Base-by-base conservation (phyloP, 768 basidiomycete species). In the Imleria badia region DNA sequence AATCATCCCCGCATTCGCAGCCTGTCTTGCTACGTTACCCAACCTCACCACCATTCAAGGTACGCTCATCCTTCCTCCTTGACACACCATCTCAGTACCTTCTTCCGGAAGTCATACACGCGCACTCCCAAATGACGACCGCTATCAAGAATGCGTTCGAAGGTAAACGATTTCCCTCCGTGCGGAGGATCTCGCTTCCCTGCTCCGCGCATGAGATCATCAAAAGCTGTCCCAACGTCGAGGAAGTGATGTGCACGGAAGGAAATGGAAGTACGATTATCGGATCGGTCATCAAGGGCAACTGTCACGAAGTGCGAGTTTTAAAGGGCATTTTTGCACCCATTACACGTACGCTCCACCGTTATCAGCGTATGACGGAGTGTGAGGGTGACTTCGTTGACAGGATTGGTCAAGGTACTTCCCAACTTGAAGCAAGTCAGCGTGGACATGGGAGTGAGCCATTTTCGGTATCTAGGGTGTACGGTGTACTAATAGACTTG, bases 141-240 rank as follows among this genome's bases (percentile, higher is more conserved):
- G 20, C 33, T 5, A 34, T 66, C 48, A 52, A 47, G 42, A 39
- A 54, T 3, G 44, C n/a, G 20, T 55, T 63, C 14, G 19, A 46
- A 42, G 51, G 47, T 9, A 51, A 50, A 48, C 45, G 12, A 39
- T 51, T 62, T 19, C 51, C 53, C 3, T 40, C 44, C 1, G 54
- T 56, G 6, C 45, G 49, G 46, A 60, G 19, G 36, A 50, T 58
- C 29, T 15, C 30, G 12, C 40, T 61, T 5, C 54, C 54, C 31
- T 43, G 14, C 12, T 49, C 46, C 22, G 53, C 46, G 30, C 54
- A 54, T 20, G 40, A 46, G 35, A 58, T 61, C 10, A 35, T 53
- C 45, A 43, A 54, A 19, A 53, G 44, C n/a, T 60, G 49, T 35
- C 55, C 52, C 26, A 40, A 40, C 30, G 34, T 66, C 17, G 51